Evolutionary conservation across 2,329 filamentous ascomycete genomes (phyloP).

Genomic region (Ceratocystis papillata): DNA sequence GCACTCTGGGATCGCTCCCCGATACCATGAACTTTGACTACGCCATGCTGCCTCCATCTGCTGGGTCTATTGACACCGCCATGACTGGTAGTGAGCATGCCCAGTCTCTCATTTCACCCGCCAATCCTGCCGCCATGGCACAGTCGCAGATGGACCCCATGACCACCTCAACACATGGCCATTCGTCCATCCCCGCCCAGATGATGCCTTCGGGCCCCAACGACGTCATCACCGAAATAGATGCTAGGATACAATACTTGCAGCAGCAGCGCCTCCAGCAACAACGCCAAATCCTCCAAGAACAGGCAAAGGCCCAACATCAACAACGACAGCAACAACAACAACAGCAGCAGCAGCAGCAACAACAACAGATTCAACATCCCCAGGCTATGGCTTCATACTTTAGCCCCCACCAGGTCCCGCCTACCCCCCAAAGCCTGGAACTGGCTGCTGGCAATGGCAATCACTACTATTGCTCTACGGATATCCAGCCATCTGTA

Average conservation of each 20-base stretch:
- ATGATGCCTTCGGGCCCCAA: conserved; percentile 38
- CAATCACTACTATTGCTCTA: conserved; percentile 49
- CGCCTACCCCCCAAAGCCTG: conserved; percentile 70
- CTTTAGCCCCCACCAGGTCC: conserved; percentile 47
- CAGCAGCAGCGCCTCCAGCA: conserved; percentile 54
- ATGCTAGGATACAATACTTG: conserved; percentile 55
- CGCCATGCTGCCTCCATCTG: conserved; percentile 29
- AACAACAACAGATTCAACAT: conserved; percentile 36
- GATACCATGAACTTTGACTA: conserved; percentile 52
- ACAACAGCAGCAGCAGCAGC: conserved; percentile 46
- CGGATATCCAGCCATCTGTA: conserved; percentile 40
- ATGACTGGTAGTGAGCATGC: conserved; percentile 40
- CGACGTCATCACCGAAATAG: conserved; percentile 48
- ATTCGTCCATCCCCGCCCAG: conserved; percentile 38
- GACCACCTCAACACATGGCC: conserved; percentile 35
- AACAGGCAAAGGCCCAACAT: conserved; percentile 39
- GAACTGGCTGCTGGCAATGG: conserved; percentile 54
- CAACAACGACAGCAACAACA: conserved; percentile 41
- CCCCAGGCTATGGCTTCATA: conserved; percentile 37
- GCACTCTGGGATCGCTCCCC: conserved; percentile 42
- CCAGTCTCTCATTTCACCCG: conserved; percentile 30
- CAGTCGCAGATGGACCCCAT: conserved; percentile 24
- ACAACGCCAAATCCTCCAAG: conserved; percentile 47
- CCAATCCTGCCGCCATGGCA: conserved; percentile 19
- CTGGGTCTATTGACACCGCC: conserved; percentile 39